phyloP scores from a whole-genome alignment of 768 basidiomycete species.

The Mycena belliarum region DNA sequence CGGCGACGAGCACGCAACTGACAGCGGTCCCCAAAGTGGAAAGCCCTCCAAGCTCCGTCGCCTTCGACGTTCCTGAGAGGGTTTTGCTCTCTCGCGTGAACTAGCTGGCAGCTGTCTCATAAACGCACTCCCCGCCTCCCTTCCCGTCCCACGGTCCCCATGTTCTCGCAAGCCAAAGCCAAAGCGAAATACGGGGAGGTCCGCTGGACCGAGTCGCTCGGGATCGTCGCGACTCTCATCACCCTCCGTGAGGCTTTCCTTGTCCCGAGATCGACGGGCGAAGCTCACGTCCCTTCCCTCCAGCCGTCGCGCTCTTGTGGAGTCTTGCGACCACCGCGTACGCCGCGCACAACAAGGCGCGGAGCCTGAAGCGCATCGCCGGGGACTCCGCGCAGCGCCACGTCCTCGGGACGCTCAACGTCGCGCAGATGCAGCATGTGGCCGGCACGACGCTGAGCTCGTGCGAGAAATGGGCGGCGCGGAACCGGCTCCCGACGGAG shows the following conservation, averaged over 20 bases:
- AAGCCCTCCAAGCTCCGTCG: too few relatives aligned
- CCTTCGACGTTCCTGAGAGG: too few relatives aligned
- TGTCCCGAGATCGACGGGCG: neutral
- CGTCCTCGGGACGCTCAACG: constrained; percentile 8
- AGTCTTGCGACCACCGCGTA: constrained; percentile 25
- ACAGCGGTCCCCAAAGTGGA: too few relatives aligned
- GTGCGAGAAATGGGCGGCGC: constrained; percentile 27
- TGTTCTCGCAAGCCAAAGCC: too few relatives aligned
- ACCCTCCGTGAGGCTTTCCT: neutral
- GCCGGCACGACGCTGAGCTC: constrained; percentile 25
- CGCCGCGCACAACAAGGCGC: constrained; percentile 25
- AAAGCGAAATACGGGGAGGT: constrained; percentile 7
- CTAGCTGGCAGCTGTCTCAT: too few relatives aligned
- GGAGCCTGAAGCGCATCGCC: constrained; percentile 24
- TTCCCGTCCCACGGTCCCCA: too few relatives aligned
- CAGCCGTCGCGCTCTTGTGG: constrained; percentile 27
- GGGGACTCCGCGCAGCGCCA: constrained; percentile 23
- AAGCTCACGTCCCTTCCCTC: neutral
- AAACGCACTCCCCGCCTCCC: too few relatives aligned
- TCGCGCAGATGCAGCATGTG: constrained; percentile 28
- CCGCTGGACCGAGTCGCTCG: constrained; percentile 3
- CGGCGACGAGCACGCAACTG: too few relatives aligned
- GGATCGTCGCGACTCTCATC: neutral
- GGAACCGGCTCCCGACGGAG: constrained; percentile 19
- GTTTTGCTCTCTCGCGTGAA: too few relatives aligned